Percentiles rank a stretch among this genome's conserved stretches.
These are phyloP conservation scores for Pichia californica DNA, from an alignment of 805 yeast species.

Conservation along the genomic window DNA sequence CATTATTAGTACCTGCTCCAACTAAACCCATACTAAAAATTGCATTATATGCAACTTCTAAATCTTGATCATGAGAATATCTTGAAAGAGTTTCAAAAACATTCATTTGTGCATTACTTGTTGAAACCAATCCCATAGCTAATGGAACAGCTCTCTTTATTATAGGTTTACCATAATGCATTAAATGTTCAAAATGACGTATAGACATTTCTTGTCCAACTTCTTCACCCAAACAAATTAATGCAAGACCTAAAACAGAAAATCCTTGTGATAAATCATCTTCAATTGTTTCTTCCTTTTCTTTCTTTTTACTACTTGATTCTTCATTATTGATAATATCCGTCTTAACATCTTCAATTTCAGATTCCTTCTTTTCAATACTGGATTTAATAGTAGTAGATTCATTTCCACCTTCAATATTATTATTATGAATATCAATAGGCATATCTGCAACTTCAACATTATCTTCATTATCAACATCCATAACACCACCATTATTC, in stretches of 20 bases:
- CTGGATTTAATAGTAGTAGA: constrained; percentile 5
- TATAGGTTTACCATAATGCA: constrained; percentile 93
- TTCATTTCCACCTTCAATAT: constrained; percentile 20
- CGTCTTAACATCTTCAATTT: constrained; percentile 12
- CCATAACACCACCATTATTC: constrained; percentile 19
- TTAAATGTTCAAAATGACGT: constrained; percentile 93
- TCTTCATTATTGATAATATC: constrained; percentile 22
- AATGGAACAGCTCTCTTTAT: constrained; percentile 93
- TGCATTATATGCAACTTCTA: constrained; percentile 91
- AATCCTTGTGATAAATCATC: constrained; percentile 70
- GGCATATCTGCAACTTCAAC: constrained; percentile 30
- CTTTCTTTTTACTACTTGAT: constrained; percentile 22
- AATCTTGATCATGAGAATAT: constrained; percentile 91
- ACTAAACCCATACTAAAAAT: constrained; percentile 96
- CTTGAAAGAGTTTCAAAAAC: constrained; percentile 94
- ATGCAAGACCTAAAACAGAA: constrained; percentile 91
- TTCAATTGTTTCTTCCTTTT: constrained; percentile 32
- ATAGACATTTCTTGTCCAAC: constrained; percentile 96
- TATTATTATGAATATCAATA: constrained; percentile 44
- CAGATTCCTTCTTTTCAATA: constrained; percentile 10
- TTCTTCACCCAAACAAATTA: constrained; percentile 95
- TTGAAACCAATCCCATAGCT: constrained; percentile 94
- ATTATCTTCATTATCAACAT: constrained; percentile 23
- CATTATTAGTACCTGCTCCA: constrained; percentile 98
- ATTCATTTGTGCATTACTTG: constrained; percentile 93